phyloP scores from a whole-genome alignment of 306 rosid species.

The Oemleria cerasiformis region DNA sequence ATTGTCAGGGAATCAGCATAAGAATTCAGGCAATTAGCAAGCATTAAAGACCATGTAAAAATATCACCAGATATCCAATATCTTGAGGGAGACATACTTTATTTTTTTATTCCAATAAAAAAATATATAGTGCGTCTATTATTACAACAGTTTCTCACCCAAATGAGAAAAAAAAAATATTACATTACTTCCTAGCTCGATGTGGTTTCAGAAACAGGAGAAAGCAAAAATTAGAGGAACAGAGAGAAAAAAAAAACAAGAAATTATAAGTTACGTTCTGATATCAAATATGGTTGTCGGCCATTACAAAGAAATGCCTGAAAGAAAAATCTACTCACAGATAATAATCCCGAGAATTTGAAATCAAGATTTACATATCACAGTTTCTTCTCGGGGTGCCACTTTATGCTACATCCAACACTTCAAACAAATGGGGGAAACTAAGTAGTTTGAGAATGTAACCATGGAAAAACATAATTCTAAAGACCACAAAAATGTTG shows the following conservation, averaged over 20 bases:
- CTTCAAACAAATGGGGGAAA: slow-evolving; percentile 39
- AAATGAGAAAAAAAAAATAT: slow-evolving; percentile 16
- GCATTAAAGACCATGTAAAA: not conserved
- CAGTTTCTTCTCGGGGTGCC: slow-evolving; percentile 65
- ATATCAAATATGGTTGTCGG: slow-evolving; percentile 10
- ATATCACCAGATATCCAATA: not conserved
- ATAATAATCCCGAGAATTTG: slow-evolving; percentile 20
- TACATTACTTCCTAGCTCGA: slow-evolving; percentile 25
- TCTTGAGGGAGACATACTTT: not conserved
- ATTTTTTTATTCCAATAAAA: not conserved
- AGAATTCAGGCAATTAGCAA: not conserved
- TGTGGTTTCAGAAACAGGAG: slow-evolving; percentile 15
- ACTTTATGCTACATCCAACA: slow-evolving; percentile 96
- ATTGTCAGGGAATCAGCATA: not conserved
- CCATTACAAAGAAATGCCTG: slow-evolving; percentile 17
- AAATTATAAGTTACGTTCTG: slow-evolving; percentile 18
- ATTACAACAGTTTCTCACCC: slow-evolving; percentile 1
- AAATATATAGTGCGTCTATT: not conserved
- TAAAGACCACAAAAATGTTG: slow-evolving; percentile 6
- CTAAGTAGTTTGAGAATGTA: slow-evolving; percentile 18
- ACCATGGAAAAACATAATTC: slow-evolving; percentile 1
- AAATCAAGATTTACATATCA: slow-evolving; percentile 23
- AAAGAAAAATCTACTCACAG: slow-evolving; percentile 20
- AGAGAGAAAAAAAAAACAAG: slow-evolving; percentile 19
- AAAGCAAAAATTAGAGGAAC: slow-evolving; percentile 10